phyloP scores from a whole-genome alignment of 441 rosid species.

The Bocquillonia castaneifolia region DNA sequence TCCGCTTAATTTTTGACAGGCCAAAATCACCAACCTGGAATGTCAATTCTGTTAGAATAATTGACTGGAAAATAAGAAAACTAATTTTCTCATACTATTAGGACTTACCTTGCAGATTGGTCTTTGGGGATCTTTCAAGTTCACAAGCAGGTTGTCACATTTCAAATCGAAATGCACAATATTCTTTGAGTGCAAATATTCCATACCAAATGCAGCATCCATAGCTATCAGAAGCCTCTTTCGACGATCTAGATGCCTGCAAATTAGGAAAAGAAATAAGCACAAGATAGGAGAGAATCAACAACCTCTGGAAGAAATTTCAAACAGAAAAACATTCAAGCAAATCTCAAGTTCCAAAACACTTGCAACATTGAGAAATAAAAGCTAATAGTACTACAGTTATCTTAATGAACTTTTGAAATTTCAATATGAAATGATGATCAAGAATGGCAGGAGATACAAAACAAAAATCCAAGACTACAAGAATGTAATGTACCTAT shows the following conservation, averaged over 20 bases:
- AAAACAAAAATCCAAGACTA: conserved; percentile 19
- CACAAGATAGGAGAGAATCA: not conserved
- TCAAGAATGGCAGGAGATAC: not conserved
- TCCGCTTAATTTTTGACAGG: conserved; percentile 90
- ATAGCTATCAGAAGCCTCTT: conserved; percentile 87
- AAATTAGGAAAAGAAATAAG: conserved; percentile 20
- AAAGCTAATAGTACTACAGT: not conserved
- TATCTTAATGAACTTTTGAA: conserved; percentile 8
- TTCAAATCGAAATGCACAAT: conserved; percentile 96
- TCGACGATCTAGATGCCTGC: conserved; percentile 85
- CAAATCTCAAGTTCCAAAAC: not conserved
- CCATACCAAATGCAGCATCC: conserved; percentile 99
- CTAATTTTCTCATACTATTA: not conserved
- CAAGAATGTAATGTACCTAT: conserved; percentile 45
- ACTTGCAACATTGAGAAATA: not conserved
- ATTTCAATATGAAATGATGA: not conserved
- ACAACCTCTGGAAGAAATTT: conserved; percentile 5
- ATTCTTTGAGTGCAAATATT: conserved; percentile 88
- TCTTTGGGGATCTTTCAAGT: conserved; percentile 83
- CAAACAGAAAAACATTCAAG: not conserved
- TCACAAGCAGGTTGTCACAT: conserved; percentile 93
- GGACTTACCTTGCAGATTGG: conserved; percentile 91
- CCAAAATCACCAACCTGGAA: conserved; percentile 97
- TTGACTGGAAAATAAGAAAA: not conserved
- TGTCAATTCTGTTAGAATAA: conserved; percentile 6